These are phyloP conservation scores for Fusarium albidum DNA, from an alignment of 2,329 filamentous ascomycete species.

Conservation along the genomic window DNA sequence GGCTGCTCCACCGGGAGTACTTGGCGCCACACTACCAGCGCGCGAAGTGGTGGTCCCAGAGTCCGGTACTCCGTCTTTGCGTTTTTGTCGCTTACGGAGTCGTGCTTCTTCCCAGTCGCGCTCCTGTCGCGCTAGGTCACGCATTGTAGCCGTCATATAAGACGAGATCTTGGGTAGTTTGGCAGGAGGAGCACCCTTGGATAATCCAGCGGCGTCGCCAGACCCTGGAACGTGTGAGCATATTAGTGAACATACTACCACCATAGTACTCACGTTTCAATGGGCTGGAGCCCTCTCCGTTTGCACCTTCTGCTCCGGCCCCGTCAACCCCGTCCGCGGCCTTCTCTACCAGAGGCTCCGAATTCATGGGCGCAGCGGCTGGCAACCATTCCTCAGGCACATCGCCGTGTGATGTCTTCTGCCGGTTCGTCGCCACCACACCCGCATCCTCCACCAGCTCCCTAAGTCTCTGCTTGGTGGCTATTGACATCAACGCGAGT, in stretches of 20 bases:
- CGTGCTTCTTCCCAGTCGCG: slow-evolving; percentile 77
- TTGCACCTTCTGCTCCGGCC: slow-evolving; percentile 53
- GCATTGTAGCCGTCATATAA: slow-evolving; percentile 62
- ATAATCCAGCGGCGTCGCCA: slow-evolving; percentile 45
- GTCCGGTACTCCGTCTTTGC: slow-evolving; percentile 64
- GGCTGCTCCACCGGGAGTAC: slow-evolving; percentile 69
- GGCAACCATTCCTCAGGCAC: slow-evolving; percentile 80
- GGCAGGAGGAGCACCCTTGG: slow-evolving; percentile 54
- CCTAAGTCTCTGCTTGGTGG: slow-evolving; percentile 80
- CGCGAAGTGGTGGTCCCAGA: slow-evolving; percentile 58
- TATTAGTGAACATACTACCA: neutral
- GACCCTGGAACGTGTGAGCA: slow-evolving; percentile 47
- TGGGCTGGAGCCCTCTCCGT: slow-evolving; percentile 62
- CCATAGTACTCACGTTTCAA: slow-evolving; percentile 64
- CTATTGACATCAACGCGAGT: slow-evolving; percentile 81
- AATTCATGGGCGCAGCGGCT: slow-evolving; percentile 66
- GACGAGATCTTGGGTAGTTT: slow-evolving; percentile 60
- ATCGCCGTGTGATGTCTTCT: slow-evolving; percentile 80
- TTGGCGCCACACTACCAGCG: slow-evolving; percentile 64
- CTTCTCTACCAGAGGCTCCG: slow-evolving; percentile 45
- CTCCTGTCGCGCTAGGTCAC: slow-evolving; percentile 71
- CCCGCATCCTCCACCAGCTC: slow-evolving; percentile 81
- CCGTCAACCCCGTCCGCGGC: slow-evolving; percentile 26
- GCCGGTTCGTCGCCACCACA: slow-evolving; percentile 73
- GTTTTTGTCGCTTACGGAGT: slow-evolving; percentile 71